Evolutionary conservation across 495 filamentous ascomycete genomes (phyloP).

Genomic region (Podospora comata): DNA sequence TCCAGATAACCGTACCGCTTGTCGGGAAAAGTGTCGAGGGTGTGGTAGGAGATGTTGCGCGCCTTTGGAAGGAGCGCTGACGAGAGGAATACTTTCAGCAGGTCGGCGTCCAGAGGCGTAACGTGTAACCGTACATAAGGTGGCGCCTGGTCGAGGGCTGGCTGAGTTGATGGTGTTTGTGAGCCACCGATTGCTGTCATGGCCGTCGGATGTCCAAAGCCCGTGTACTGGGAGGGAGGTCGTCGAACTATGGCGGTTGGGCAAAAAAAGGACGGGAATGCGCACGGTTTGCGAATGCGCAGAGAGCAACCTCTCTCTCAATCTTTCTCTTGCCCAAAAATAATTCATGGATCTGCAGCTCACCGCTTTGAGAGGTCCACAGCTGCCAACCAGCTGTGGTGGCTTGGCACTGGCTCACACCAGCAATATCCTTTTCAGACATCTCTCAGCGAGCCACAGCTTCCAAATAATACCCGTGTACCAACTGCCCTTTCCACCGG

Average conservation of each 20-base stretch:
- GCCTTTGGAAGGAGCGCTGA: conserved; percentile 63
- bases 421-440: not conserved
- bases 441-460: not conserved
- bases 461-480: too few relatives aligned
- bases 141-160: conserved; percentile 14
- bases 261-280: not conserved
- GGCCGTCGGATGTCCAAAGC: conserved; percentile 8
- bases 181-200: conserved; percentile 16
- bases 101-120: conserved; percentile 70
- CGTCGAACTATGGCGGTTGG: not conserved
- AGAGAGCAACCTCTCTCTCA: not conserved
- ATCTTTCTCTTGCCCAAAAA: not conserved
- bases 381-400: not conserved
- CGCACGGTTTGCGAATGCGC: not conserved
- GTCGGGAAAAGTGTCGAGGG: conserved; percentile 80
- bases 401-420: not conserved
- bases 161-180: not conserved
- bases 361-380: not conserved
- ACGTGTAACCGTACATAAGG: conserved; percentile 67
- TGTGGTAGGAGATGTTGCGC: conserved; percentile 77
- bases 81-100: conserved; percentile 66
- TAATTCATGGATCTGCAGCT: not conserved
- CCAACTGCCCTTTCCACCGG: not conserved
- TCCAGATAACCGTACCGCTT: conserved; percentile 86
- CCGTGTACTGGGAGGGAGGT: not conserved